Conservation (phyloP, 23 red algal genomes). For the Gracilaria vermiculophylla region DNA sequence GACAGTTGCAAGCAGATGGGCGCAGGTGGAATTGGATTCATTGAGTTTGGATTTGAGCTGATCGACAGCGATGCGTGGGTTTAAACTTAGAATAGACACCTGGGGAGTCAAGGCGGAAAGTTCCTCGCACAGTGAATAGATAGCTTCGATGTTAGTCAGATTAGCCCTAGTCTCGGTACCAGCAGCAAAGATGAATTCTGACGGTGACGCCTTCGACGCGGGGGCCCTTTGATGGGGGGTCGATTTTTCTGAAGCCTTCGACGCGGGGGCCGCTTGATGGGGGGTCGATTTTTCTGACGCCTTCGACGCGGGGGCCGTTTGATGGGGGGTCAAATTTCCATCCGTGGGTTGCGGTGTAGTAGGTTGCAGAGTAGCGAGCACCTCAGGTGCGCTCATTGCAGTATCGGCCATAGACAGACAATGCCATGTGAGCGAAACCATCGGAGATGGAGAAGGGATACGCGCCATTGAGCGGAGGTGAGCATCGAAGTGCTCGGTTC, state of each 20-base stretch:
- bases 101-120: not conserved
- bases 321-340: not conserved
- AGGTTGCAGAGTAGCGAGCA: constrained; percentile 27
- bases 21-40: constrained; percentile 6
- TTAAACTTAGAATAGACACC: not conserved
- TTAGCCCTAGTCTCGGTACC: not conserved
- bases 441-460: not conserved
- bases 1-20: constrained; percentile 22
- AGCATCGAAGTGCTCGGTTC: constrained; percentile 28
- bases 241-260: too few relatives aligned
- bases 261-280: too few relatives aligned
- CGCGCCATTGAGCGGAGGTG: constrained; percentile 2
- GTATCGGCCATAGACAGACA: constrained; percentile 43
- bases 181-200: too few relatives aligned
- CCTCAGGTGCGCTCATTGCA: not conserved
- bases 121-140: not conserved
- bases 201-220: too few relatives aligned
- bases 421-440: constrained; percentile 51
- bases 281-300: too few relatives aligned
- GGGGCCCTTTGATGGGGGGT: too few relatives aligned
- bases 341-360: not conserved
- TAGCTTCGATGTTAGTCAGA: not conserved
- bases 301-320: not conserved
- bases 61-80: not conserved
- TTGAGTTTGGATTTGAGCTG: constrained; percentile 22